Conservation (phyloP, 495 filamentous ascomycete species). For the Beverwykella pulmonaria region DNA sequence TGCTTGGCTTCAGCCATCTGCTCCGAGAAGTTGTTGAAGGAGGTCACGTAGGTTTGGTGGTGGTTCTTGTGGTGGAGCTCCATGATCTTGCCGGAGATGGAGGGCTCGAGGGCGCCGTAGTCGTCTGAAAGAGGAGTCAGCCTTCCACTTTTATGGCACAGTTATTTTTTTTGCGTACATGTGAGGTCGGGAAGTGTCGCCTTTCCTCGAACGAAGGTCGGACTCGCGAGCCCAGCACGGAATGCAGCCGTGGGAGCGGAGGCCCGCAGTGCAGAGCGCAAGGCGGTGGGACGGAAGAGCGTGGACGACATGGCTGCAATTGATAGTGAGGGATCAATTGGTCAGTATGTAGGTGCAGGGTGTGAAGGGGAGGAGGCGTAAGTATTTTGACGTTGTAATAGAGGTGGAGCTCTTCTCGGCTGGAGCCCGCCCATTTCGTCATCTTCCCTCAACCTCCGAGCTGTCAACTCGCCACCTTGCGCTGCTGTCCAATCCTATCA, state of each 20-base stretch:
- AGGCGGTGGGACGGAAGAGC: constrained; percentile 55
- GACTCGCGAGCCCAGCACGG: constrained; percentile 64
- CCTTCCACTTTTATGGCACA: too few relatives aligned
- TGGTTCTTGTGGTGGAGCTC: constrained; percentile 83
- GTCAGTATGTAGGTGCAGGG: neutral
- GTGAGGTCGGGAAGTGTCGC: constrained; percentile 92
- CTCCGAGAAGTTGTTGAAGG: constrained; percentile 66
- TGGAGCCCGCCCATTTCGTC: constrained; percentile 17
- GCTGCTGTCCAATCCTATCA: neutral
- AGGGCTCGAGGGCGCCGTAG: constrained; percentile 79
- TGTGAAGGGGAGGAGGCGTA: neutral
- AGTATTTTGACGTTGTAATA: neutral
- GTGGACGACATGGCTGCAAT: constrained; percentile 57
- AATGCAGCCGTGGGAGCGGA: constrained; percentile 54
- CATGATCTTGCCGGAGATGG: constrained; percentile 98
- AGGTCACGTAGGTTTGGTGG: constrained; percentile 78
- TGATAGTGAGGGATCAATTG: constrained; percentile 19
- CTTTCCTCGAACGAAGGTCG: constrained; percentile 80
- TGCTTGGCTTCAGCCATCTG: constrained; percentile 62
- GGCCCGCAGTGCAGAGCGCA: constrained; percentile 59
- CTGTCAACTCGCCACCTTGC: neutral
- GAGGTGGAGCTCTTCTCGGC: constrained; percentile 10
- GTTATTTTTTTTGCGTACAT: constrained; percentile 61
- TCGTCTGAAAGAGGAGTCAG: too few relatives aligned
- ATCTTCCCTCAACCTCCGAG: neutral